Evolutionary conservation across 1,139 yeast genomes (phyloP), one percentile per base, ranked within the genome.

Genomic region (Nadsonia starkeyi-henricii): DNA sequence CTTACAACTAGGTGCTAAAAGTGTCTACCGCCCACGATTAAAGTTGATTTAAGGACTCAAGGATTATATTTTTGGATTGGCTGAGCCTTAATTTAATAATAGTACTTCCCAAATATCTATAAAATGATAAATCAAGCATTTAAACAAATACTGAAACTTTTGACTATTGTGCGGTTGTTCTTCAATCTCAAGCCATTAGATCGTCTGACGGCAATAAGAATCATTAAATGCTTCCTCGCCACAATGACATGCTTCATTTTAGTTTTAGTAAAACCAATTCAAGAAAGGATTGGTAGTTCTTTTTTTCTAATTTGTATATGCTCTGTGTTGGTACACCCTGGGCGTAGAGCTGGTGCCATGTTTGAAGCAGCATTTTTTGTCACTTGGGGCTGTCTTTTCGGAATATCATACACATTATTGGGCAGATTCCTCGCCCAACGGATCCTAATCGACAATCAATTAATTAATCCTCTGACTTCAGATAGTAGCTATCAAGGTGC

Each of bases 401-500:
- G 39, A 12, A 4, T 33, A n/a, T 33, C 39, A 8, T 33, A 4
- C 5, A n/a, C 39, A 9, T 15, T 33, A 33, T 33, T 33, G 12
- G 39, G 17, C 12, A 5, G 39, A 15, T 33, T 33, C 17, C 15
- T 33, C 17, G 9, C 39, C 17, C 39, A 33, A 33, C 4, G 39
- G 17, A 33, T 33, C 4, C 4, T 33, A 33, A 15, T 5, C 4
- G 4, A 5, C 12, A 15, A 33, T 8, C 15, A n/a, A 13, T 33
- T 33, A 15, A 5, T 33, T 8, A 15, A 13, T 33, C 39, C 39
- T 9, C 44, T 41, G 0, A 46, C 41, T 19, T 45, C 47, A 5
- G 56, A 64, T 1, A 66, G 58, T 47, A 33, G 41, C 8, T 47
- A 47, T 17, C 64, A 68, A 50, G 62, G 69, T 1, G 73, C 72